Evolutionary conservation across 345 rosid species (phyloP), one percentile per base, ranked within the genome.

Genomic region (Nephelium lappaceum): DNA sequence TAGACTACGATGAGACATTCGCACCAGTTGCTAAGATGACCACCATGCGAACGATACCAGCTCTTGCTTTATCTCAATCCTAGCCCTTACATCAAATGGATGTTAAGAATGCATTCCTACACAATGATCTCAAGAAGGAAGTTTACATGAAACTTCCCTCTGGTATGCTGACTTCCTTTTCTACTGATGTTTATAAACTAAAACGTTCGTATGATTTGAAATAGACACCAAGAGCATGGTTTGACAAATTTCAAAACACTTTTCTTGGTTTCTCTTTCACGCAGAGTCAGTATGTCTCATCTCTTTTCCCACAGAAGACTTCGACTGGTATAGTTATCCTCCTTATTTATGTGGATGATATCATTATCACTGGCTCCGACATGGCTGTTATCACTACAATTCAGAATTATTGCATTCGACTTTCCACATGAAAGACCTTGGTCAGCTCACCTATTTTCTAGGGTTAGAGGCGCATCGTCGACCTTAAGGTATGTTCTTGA

Each of bases 291-390:
- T 75, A 61, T 70, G 67, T 74, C 6, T 47, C 45, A 0, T 71
- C 2, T 0, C 6, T 71, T 5, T 76, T 71, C 6, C 3, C 63
- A 5, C 5, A 2, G 7, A 10, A 70, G 5, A 49, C 24, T 63
- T 3, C 49, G 31, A 23, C 0, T 25, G 11, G 72, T 8, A 19
- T 73, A 11, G 6, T 67, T 21, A 1, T 67, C 0, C 43, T 69
- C 2, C 16, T 76, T 5, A 14, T 80, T 10, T 75, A 80, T 74
- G 63, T 74, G 5, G 78, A 74, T 8, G 4, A 80, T 21, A 45
- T 10, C 7, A 4, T 75, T 0, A 64, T 51, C 14, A 71, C 42
- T 4, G 45, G 75, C 6, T 21, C 7, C 14, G 43, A 58, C 36
- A 27, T 36, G 0, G 9, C 14, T 8, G 69, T 51, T 6, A 5